Percentiles rank a stretch among this genome's conserved stretches.
Conservation (phyloP, 768 basidiomycete genomes). For the Boletus bicolor region DNA sequence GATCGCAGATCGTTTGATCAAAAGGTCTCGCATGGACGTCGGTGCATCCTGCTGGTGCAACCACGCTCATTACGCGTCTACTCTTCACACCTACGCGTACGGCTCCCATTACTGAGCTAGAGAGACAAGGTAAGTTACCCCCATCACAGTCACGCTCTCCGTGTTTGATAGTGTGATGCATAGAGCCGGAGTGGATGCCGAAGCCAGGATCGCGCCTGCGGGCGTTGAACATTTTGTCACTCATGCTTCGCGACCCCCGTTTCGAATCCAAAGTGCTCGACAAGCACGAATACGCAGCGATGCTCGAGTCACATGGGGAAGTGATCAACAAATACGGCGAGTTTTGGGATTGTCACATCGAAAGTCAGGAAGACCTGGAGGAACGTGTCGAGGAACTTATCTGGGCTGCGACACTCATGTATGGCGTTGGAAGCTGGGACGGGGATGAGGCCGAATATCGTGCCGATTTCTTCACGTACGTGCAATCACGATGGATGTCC, state of each 20-base stretch:
- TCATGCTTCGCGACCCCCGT: conserved; percentile 50
- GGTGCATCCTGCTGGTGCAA: conserved; percentile 42
- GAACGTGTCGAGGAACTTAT: conserved; percentile 59
- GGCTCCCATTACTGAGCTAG: conserved; percentile 20
- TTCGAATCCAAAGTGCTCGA: conserved; percentile 30
- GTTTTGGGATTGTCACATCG: conserved; percentile 44
- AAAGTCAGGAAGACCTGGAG: conserved; percentile 38
- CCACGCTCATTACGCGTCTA: conserved; percentile 35
- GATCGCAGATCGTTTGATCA: background rate
- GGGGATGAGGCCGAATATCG: conserved; percentile 39
- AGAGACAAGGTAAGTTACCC: conserved; percentile 14
- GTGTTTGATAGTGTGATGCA: background rate
- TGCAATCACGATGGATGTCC: conserved; percentile 5
- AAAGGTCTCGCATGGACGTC: conserved; percentile 59
- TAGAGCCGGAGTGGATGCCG: conserved; percentile 27
- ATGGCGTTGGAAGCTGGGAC: conserved; percentile 56
- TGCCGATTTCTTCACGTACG: conserved; percentile 67
- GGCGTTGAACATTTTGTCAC: conserved; percentile 53
- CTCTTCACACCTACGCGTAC: conserved; percentile 25
- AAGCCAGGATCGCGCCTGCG: conserved; percentile 32
- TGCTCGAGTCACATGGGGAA: conserved; percentile 37
- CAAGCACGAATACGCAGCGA: conserved; percentile 35
- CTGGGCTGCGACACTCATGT: conserved; percentile 57
- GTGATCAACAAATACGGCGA: conserved; percentile 42
- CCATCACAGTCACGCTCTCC: background rate